Percentiles rank a stretch among this genome's conserved stretches.
These are phyloP conservation scores for Heliosperma pusillum DNA, from an alignment of 148 eudicot species.

Conservation along the genomic window DNA sequence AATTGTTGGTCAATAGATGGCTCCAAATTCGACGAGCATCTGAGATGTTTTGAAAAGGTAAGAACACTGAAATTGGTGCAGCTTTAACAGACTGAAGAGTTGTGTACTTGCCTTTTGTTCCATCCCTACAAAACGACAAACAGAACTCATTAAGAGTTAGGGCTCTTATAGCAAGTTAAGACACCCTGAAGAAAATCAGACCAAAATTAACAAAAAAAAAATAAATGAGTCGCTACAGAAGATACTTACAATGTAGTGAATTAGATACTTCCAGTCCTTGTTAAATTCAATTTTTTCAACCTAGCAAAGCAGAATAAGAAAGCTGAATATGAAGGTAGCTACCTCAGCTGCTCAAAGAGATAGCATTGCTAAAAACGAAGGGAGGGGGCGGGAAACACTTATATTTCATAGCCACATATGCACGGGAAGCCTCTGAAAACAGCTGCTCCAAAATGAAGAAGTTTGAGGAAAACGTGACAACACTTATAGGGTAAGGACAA, in stretches of 20 bases:
- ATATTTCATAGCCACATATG: not conserved
- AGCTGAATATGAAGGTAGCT: constrained; percentile 10
- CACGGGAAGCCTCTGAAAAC: not conserved
- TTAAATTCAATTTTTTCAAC: constrained; percentile 14
- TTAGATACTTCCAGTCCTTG: constrained; percentile 14
- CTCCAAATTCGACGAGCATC: constrained; percentile 17
- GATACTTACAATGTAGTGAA: constrained; percentile 15
- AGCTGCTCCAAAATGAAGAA: not conserved
- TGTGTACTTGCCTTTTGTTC: constrained; percentile 17
- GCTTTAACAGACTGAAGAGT: constrained; percentile 6
- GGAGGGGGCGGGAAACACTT: not conserved
- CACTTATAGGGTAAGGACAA: not conserved
- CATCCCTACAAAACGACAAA: constrained; percentile 9
- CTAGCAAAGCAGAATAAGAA: constrained; percentile 13
- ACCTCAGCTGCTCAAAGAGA: not conserved
- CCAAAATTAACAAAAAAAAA: not conserved
- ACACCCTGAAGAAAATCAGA: not conserved
- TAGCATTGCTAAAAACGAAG: not conserved
- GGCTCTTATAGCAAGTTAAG: constrained; percentile 4
- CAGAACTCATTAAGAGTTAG: too few species aligned
- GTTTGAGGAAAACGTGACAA: not conserved
- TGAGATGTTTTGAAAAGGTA: constrained; percentile 10
- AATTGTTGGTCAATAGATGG: constrained; percentile 4
- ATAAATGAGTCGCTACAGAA: not conserved
- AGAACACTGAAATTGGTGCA: constrained; percentile 12